These are phyloP conservation scores for Trapa incisa DNA, from an alignment of 345 rosid species.

Conservation along the genomic window DNA sequence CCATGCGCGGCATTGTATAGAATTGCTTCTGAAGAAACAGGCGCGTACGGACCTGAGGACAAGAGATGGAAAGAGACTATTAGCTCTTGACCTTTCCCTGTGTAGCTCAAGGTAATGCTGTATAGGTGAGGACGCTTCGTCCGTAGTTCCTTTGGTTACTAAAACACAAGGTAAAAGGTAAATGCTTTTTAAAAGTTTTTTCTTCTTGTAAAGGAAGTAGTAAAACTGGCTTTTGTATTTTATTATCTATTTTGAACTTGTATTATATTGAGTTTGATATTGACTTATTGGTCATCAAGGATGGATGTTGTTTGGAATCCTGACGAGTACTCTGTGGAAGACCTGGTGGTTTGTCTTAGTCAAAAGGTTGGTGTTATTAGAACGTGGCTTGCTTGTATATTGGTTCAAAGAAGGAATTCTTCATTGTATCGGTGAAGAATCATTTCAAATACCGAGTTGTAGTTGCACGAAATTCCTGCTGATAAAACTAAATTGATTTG, in stretches of 20 bases:
- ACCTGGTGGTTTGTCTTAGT: constrained; percentile 41
- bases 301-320: constrained; percentile 53
- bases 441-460: neutral
- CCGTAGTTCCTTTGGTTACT: constrained; percentile 11
- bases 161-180: neutral
- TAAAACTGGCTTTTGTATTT: neutral
- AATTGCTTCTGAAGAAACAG: constrained; percentile 50
- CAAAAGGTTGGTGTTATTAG: constrained; percentile 35
- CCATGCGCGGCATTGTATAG: constrained; percentile 50
- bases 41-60: constrained; percentile 63
- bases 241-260: neutral
- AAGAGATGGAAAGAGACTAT: constrained; percentile 44
- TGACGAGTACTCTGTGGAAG: constrained; percentile 34
- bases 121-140: constrained; percentile 10
- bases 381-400: neutral
- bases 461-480: neutral
- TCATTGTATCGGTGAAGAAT: neutral
- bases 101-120: constrained; percentile 35
- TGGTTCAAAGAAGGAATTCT: neutral
- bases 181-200: neutral
- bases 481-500: neutral
- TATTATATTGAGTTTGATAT: constrained; percentile 11
- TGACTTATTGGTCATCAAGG: constrained; percentile 13
- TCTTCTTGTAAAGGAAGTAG: constrained; percentile 13
- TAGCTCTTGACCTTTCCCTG: constrained; percentile 56